Evolutionary conservation across 768 basidiomycete genomes (phyloP).

Genomic region (Cyathus striatus): DNA sequence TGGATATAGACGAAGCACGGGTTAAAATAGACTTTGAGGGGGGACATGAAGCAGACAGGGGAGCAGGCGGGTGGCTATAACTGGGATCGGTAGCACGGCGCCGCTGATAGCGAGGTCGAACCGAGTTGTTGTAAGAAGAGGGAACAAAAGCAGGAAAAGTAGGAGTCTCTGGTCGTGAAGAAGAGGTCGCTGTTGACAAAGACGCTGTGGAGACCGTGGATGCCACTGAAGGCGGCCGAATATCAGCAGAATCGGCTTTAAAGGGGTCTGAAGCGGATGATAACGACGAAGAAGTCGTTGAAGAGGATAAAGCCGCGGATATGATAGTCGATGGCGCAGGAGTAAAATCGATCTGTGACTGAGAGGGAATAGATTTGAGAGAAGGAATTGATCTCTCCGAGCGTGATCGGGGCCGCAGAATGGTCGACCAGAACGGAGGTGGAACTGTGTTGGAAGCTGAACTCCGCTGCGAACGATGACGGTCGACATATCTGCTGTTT

Average conservation of each 20-base stretch:
- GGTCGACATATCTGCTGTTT: background rate
- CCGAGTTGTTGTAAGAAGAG: conserved; percentile 3
- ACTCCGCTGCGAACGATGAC: background rate
- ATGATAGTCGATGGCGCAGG: conserved; percentile 13
- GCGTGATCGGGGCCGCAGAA: conserved; percentile 29
- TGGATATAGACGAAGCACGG: conserved; percentile 46
- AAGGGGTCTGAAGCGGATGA: conserved; percentile 4
- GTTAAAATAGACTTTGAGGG: conserved; percentile 58
- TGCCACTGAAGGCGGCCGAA: conserved; percentile 20
- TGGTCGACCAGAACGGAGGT: conserved; percentile 31
- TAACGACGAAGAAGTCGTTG: conserved; percentile 1
- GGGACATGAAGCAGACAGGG: conserved; percentile 23
- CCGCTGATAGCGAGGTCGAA: conserved; percentile 11
- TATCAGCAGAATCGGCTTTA: conserved; percentile 6
- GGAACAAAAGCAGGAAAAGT: conserved; percentile 15
- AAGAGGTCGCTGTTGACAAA: conserved; percentile 16
- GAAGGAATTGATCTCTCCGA: conserved; percentile 24
- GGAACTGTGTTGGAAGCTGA: background rate
- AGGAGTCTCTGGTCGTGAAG: conserved; percentile 24
- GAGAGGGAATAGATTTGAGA: conserved; percentile 27
- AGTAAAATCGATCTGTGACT: conserved; percentile 21
- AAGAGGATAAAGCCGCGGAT: background rate
- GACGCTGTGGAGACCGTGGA: conserved; percentile 22
- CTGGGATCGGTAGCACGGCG: conserved; percentile 11
- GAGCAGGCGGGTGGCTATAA: conserved; percentile 4